Conservation (phyloP, 2,329 filamentous ascomycete genomes). For the Clarireedia homoeocarpa region DNA sequence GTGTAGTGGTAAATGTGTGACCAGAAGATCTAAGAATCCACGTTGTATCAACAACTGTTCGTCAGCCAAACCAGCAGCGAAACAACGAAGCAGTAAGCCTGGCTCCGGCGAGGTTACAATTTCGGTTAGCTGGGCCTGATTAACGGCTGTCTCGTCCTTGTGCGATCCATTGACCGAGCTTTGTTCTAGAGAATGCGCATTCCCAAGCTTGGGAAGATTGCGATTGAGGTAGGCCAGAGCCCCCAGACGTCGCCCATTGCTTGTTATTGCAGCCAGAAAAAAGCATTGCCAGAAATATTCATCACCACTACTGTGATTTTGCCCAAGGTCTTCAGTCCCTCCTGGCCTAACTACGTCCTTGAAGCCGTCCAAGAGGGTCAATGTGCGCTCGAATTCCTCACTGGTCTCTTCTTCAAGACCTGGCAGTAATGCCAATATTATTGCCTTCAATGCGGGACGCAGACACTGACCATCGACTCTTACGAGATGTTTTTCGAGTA, state of each 20-base stretch:
- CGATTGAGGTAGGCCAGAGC: slow-evolving; percentile 80
- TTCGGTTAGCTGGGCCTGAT: slow-evolving; percentile 45
- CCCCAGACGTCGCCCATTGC: slow-evolving; percentile 73
- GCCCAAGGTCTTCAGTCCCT: slow-evolving; percentile 42
- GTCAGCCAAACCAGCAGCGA: slow-evolving; percentile 81
- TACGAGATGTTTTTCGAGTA: slow-evolving; percentile 76
- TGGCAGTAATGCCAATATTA: slow-evolving; percentile 82
- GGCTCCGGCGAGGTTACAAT: slow-evolving; percentile 85
- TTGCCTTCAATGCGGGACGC: slow-evolving; percentile 80
- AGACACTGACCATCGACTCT: slow-evolving; percentile 62
- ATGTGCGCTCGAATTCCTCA: slow-evolving; percentile 88
- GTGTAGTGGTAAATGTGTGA: slow-evolving; percentile 80
- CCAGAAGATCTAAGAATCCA: slow-evolving; percentile 86
- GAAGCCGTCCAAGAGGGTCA: slow-evolving; percentile 71
- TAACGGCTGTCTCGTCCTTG: slow-evolving; percentile 31
- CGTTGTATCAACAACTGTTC: slow-evolving; percentile 87
- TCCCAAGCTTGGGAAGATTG: slow-evolving; percentile 64
- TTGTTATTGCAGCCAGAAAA: slow-evolving; percentile 88
- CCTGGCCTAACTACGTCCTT: slow-evolving; percentile 57
- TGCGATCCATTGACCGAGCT: slow-evolving; percentile 22
- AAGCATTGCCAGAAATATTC: slow-evolving; percentile 98
- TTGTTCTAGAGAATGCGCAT: slow-evolving; percentile 29
- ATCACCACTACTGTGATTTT: slow-evolving; percentile 54
- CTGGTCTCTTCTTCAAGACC: slow-evolving; percentile 93
- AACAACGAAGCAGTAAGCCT: slow-evolving; percentile 81